Conservation (phyloP, 148 eudicot genomes). For the Tetragonia tetragonoides region DNA sequence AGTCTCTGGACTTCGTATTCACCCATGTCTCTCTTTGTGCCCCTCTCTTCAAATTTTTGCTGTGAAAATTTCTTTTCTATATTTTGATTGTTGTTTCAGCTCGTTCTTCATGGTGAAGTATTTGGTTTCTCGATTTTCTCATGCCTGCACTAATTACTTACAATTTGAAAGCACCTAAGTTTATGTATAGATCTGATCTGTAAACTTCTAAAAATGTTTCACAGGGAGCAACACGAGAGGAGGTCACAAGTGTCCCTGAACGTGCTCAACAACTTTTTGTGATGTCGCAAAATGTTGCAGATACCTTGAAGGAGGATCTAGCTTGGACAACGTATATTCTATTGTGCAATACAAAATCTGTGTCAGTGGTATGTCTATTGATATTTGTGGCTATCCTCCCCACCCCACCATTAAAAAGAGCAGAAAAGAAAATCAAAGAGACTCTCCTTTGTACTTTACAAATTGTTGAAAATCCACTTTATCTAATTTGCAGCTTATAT, state of each 20-base stretch:
- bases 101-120: not conserved
- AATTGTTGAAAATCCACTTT: not conserved
- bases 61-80: not conserved
- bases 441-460: not conserved
- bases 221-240: constrained; percentile 69
- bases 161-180: not conserved
- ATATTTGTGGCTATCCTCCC: not conserved
- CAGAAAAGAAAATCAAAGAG: not conserved
- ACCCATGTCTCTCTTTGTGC: not conserved
- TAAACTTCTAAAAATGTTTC: constrained; percentile 9
- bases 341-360: constrained; percentile 78
- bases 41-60: not conserved
- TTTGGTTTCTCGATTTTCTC: not conserved
- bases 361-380: constrained; percentile 61
- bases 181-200: not conserved
- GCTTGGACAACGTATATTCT: constrained; percentile 91
- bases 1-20: too few relatives aligned
- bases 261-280: constrained; percentile 71
- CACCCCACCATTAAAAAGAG: not conserved
- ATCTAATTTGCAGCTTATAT: constrained; percentile 58
- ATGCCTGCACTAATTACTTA: not conserved
- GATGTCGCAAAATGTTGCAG: constrained; percentile 63
- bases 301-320: constrained; percentile 71
- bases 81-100: not conserved
- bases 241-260: constrained; percentile 51